These are phyloP conservation scores for Lecanicillium sp. DNA, from an alignment of 2,329 filamentous ascomycete species.

Conservation along the genomic window DNA sequence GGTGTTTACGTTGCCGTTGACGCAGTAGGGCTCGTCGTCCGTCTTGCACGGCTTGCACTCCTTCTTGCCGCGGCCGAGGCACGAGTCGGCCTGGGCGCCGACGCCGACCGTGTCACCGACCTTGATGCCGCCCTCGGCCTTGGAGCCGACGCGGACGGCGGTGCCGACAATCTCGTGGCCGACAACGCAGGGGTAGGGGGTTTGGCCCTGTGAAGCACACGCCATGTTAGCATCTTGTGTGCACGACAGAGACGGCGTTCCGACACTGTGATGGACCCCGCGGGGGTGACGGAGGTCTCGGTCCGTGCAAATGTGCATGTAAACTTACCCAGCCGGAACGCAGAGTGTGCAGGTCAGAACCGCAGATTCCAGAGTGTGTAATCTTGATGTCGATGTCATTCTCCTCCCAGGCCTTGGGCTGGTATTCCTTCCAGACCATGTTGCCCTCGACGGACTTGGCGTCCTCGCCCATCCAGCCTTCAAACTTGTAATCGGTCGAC, in stretches of 20 bases:
- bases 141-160: slow-evolving; percentile 46
- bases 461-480: slow-evolving; percentile 45
- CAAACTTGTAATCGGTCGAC: slow-evolving; percentile 38
- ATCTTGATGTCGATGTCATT: slow-evolving; percentile 60
- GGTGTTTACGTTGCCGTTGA: slow-evolving; percentile 37
- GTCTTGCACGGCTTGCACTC: slow-evolving; percentile 35
- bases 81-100: slow-evolving; percentile 54
- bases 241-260: no score
- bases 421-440: slow-evolving; percentile 49
- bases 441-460: slow-evolving; percentile 40
- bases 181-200: slow-evolving; percentile 42
- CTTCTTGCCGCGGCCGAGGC: slow-evolving; percentile 33
- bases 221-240: no score
- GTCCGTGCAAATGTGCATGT: no score
- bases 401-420: slow-evolving; percentile 62
- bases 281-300: no score
- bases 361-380: slow-evolving; percentile 61
- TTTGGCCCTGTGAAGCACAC: slow-evolving; percentile 14
- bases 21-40: slow-evolving; percentile 39
- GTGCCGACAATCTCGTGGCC: slow-evolving; percentile 62
- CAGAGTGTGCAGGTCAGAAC: slow-evolving; percentile 54
- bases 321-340: slow-evolving; percentile 45
- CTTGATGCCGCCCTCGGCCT: slow-evolving; percentile 41
- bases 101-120: slow-evolving; percentile 60
- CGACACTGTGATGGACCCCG: no score